These are phyloP conservation scores for Kurtzmaniella quercitrusa DNA, from an alignment of 1,139 yeast genomes.

Conservation along the genomic window DNA sequence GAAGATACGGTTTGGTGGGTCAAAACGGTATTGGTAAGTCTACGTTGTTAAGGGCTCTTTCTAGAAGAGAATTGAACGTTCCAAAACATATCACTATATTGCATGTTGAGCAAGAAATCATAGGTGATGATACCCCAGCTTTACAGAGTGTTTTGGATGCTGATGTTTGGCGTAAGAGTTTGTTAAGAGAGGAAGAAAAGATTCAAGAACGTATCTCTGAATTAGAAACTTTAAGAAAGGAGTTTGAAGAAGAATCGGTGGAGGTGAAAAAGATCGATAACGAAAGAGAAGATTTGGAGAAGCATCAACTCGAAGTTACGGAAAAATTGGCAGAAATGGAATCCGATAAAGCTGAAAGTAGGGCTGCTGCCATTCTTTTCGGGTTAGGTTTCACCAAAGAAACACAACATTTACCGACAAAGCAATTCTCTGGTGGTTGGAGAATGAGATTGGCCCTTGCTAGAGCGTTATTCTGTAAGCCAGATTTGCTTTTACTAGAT, in stretches of 20 bases:
- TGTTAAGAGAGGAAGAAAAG: slow-evolving; percentile 69
- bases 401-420: slow-evolving; percentile 78
- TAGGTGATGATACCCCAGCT: slow-evolving; percentile 89
- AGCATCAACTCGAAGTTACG: slow-evolving; percentile 70
- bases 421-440: slow-evolving; percentile 99
- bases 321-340: slow-evolving; percentile 89
- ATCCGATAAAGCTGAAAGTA: slow-evolving; percentile 94
- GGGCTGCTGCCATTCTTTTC: slow-evolving; percentile 90
- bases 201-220: slow-evolving; percentile 72
- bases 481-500: slow-evolving; percentile 81
- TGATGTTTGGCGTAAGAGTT: slow-evolving; percentile 96
- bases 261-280: slow-evolving; percentile 80
- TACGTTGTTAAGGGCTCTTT: slow-evolving; percentile 81
- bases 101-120: slow-evolving; percentile 95
- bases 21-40: slow-evolving; percentile 99
- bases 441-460: slow-evolving; percentile 99
- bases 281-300: slow-evolving; percentile 82
- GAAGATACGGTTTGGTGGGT: slow-evolving; percentile 93
- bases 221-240: slow-evolving; percentile 62
- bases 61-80: slow-evolving; percentile 88
- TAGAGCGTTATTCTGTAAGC: slow-evolving; percentile 92
- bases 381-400: slow-evolving; percentile 93
- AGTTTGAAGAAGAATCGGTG: slow-evolving; percentile 78
- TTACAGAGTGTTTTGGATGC: slow-evolving; percentile 91
- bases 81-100: slow-evolving; percentile 93